Evolutionary conservation across 1,284 basidiomycete genomes (phyloP).

Genomic region (Pseudozyma sp.): DNA sequence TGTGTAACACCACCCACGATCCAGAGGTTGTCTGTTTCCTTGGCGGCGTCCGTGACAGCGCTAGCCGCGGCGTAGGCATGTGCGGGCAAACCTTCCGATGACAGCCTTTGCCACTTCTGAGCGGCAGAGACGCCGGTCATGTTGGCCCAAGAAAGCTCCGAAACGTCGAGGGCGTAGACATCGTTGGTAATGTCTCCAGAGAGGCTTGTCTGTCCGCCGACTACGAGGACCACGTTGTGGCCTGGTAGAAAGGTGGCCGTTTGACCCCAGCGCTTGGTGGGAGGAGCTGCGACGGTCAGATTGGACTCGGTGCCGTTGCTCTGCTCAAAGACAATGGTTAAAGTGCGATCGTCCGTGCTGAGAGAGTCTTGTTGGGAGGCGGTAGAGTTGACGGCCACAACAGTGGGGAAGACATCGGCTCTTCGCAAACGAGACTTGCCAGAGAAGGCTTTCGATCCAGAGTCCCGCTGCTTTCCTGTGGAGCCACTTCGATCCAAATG

Average conservation of each 20-base stretch:
- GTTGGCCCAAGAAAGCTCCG: constrained; percentile 15
- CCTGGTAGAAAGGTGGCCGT: constrained; percentile 33
- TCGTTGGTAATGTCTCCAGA: constrained; percentile 50
- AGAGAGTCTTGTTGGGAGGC: not conserved
- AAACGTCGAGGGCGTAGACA: constrained; percentile 57
- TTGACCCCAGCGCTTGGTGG: constrained; percentile 35
- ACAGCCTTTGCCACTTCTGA: constrained; percentile 19
- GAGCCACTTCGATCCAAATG: constrained; percentile 37
- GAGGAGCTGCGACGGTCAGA: constrained; percentile 20
- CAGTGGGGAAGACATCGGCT: constrained; percentile 34
- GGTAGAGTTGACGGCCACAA: constrained; percentile 28
- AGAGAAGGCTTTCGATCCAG: constrained; percentile 14
- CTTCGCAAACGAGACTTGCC: constrained; percentile 17
- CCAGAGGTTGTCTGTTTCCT: constrained; percentile 45
- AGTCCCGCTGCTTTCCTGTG: constrained; percentile 6
- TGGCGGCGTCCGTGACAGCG: constrained; percentile 11
- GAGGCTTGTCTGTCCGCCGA: constrained; percentile 62
- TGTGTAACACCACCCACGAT: constrained; percentile 60
- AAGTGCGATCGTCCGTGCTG: constrained; percentile 5
- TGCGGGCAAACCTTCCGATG: constrained; percentile 38
- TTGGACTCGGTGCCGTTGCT: constrained; percentile 13
- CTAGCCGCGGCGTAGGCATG: constrained; percentile 55
- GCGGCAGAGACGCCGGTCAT: constrained; percentile 26
- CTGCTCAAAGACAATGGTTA: constrained; percentile 36
- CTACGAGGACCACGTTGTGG: constrained; percentile 52